Percentiles rank a stretch among this genome's conserved stretches.
Evolutionary conservation across 1,139 yeast species (phyloP).

Genomic region (Pichia sp.): DNA sequence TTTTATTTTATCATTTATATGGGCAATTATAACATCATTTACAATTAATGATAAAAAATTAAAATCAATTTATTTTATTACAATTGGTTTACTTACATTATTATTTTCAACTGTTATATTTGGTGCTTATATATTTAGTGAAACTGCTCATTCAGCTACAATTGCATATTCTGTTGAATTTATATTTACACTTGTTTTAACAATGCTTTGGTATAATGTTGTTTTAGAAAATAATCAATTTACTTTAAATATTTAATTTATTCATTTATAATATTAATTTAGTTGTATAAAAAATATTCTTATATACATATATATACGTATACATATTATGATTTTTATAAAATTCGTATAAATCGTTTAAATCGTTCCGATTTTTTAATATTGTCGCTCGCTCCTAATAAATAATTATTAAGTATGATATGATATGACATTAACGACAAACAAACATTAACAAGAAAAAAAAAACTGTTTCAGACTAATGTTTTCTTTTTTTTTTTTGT

Average conservation of each 20-base stretch:
- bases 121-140: slow-evolving; percentile 12
- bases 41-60: slow-evolving; percentile 12
- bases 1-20: slow-evolving; percentile 16
- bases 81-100: slow-evolving; percentile 16
- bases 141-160: slow-evolving; percentile 17
- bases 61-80: slow-evolving; percentile 15
- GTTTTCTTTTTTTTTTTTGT: too few species aligned
- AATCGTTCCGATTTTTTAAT: background rate
- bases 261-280: background rate
- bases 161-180: slow-evolving; percentile 23
- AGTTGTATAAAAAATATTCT: too few species aligned
- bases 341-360: background rate
- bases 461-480: too few species aligned
- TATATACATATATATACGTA: too few species aligned
- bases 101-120: slow-evolving; percentile 15
- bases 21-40: slow-evolving; percentile 19
- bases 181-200: slow-evolving; percentile 18
- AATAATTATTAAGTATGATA: too few species aligned
- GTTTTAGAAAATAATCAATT: slow-evolving; percentile 17
- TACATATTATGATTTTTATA: background rate
- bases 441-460: too few species aligned
- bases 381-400: too few species aligned
- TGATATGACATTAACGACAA: too few species aligned
- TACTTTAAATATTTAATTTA: background rate
- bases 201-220: slow-evolving; percentile 25